Conservation (phyloP, 2,329 filamentous ascomycete genomes). For the Ceratocystis albifundus region DNA sequence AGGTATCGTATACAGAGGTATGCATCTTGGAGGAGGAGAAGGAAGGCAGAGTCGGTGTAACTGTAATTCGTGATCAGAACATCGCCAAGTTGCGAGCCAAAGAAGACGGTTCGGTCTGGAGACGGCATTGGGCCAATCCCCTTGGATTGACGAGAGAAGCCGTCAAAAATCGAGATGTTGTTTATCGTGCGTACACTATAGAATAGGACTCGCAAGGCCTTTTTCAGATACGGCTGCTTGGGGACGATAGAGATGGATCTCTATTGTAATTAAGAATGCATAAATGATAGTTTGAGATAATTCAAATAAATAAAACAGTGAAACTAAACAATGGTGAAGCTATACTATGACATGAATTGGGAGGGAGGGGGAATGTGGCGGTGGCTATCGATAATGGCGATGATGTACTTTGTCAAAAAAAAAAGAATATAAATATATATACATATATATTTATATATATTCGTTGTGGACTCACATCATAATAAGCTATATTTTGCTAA, state of each 20-base stretch:
- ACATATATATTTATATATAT: neutral
- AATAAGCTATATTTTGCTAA: too few species aligned
- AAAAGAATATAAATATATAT: too few species aligned
- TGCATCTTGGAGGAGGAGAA: slow-evolving; percentile 31
- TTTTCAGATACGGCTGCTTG: too few species aligned
- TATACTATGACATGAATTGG: neutral
- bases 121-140: slow-evolving; percentile 1
- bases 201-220: too few species aligned
- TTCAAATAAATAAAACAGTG: neutral
- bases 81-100: slow-evolving; percentile 48
- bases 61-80: slow-evolving; percentile 47
- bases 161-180: neutral
- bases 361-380: too few species aligned
- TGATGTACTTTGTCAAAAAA: too few species aligned
- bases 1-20: slow-evolving; percentile 35
- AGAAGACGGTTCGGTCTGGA: slow-evolving; percentile 37
- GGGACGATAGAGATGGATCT: too few species aligned
- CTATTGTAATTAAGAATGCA: neutral
- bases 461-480: neutral
- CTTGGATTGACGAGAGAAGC: neutral
- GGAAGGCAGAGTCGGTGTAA: slow-evolving; percentile 47
- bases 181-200: neutral
- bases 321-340: neutral
- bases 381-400: too few species aligned
- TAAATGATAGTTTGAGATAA: neutral